Conservation (phyloP, 371 early-diverging fungal genomes). For the Phascolomyces articulosus region DNA sequence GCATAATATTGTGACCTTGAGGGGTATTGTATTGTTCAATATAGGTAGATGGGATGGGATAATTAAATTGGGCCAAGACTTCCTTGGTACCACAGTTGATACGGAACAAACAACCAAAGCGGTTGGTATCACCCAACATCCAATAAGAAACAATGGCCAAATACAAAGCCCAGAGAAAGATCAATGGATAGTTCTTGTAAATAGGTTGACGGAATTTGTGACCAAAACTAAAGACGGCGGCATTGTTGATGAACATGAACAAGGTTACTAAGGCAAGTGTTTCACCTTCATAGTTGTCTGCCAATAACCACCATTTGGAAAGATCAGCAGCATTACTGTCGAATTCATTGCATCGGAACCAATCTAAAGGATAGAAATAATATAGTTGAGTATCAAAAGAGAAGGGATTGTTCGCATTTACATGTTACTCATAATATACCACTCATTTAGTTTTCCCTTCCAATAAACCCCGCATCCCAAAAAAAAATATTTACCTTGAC, state of each 20-base stretch:
- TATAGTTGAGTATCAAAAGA: slow-evolving; percentile 25
- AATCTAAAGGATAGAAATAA: slow-evolving; percentile 31
- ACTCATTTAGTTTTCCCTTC: no score
- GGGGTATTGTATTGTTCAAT: slow-evolving; percentile 64
- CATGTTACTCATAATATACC: no score
- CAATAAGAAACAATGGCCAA: slow-evolving; percentile 58
- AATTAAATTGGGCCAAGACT: slow-evolving; percentile 50
- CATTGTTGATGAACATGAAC: slow-evolving; percentile 73
- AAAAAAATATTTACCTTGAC: slow-evolving; percentile 30
- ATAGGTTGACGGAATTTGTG: slow-evolving; percentile 65
- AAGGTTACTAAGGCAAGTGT: slow-evolving; percentile 62
- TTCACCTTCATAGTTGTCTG: slow-evolving; percentile 80
- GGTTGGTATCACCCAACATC: slow-evolving; percentile 70
- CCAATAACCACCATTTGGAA: slow-evolving; percentile 82
- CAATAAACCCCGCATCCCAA: no score
- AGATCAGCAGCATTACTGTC: slow-evolving; percentile 69
- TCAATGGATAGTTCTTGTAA: slow-evolving; percentile 63
- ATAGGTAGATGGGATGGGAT: slow-evolving; percentile 46
- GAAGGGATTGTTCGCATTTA: slow-evolving; percentile 20
- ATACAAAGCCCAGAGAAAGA: slow-evolving; percentile 56
- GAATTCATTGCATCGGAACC: slow-evolving; percentile 80
- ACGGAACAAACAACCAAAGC: slow-evolving; percentile 73
- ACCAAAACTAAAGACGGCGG: slow-evolving; percentile 77
- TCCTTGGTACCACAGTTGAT: slow-evolving; percentile 74
- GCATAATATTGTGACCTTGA: slow-evolving; percentile 74